Percentiles rank a stretch among this genome's conserved stretches.
Conservation (phyloP, 1,139 yeast species). For the Hyphopichia khmerensis region DNA sequence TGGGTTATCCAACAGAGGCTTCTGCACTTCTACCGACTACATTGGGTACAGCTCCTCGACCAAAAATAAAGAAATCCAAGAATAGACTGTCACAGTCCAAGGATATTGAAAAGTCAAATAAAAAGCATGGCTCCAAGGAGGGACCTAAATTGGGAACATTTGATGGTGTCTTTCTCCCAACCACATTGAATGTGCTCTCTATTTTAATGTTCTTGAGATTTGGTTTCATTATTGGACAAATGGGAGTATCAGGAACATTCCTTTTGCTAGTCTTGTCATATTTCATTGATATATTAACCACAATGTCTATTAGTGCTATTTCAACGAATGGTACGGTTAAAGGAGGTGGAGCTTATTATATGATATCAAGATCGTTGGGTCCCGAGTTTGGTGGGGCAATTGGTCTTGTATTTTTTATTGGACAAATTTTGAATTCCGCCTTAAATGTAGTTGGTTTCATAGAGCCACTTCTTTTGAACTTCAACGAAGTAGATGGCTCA, state of each 20-base stretch:
- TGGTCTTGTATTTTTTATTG: conserved; percentile 73
- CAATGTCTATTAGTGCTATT: conserved; percentile 72
- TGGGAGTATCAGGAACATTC: conserved; percentile 68
- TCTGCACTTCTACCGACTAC: not conserved
- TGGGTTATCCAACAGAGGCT: not conserved
- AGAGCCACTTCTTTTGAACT: conserved; percentile 70
- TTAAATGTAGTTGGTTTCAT: conserved; percentile 79
- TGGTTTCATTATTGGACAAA: conserved; percentile 77
- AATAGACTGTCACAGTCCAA: not conserved
- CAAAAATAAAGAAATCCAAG: not conserved
- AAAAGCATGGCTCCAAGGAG: not conserved
- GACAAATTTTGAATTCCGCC: conserved; percentile 73
- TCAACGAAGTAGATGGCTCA: conserved; percentile 58
- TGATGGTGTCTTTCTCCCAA: conserved; percentile 77
- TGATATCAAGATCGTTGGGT: conserved; percentile 77
- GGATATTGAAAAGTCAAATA: not conserved
- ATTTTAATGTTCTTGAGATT: conserved; percentile 78
- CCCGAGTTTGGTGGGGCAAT: conserved; percentile 86
- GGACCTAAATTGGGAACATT: conserved; percentile 61
- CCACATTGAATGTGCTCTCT: conserved; percentile 72
- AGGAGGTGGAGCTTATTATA: conserved; percentile 84
- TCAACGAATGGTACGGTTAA: conserved; percentile 81
- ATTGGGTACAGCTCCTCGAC: not conserved
- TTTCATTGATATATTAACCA: conserved; percentile 64
- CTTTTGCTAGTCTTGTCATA: conserved; percentile 60